Percentiles rank a stretch among this genome's conserved stretches.
Evolutionary conservation across 352 stramenopile genomes (phyloP).

Genomic region (Peronospora farinosa): DNA sequence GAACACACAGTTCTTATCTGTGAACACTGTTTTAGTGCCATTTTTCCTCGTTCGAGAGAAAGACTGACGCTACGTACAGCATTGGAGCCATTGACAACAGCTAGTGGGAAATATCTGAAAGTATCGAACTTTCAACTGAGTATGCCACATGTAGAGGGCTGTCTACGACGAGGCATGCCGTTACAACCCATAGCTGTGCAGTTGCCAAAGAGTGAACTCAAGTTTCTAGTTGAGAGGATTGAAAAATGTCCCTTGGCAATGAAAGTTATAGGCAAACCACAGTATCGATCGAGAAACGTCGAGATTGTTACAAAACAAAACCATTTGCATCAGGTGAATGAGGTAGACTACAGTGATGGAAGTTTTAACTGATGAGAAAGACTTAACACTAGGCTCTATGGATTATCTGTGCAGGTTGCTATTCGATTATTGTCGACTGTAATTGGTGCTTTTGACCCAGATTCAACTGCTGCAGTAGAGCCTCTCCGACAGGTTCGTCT

Average conservation of each 20-base stretch:
- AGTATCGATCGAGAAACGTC: constrained; percentile 54
- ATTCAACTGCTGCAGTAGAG: constrained; percentile 35
- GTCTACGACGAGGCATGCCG: constrained; percentile 76
- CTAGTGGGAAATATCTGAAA: constrained; percentile 57
- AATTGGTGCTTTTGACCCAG: constrained; percentile 51
- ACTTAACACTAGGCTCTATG: background rate
- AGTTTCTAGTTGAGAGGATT: constrained; percentile 80
- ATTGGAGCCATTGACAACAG: constrained; percentile 42
- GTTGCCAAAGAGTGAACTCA: constrained; percentile 80
- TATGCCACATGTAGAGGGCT: constrained; percentile 85
- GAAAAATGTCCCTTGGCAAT: constrained; percentile 56
- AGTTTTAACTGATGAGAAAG: background rate
- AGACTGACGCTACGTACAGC: constrained; percentile 54
- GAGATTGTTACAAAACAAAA: constrained; percentile 62
- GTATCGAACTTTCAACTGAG: constrained; percentile 82
- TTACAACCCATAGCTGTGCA: constrained; percentile 58
- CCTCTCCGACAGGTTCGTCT: constrained; percentile 59
- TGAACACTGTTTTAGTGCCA: constrained; percentile 59
- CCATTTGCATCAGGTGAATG: constrained; percentile 65
- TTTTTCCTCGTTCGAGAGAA: constrained; percentile 71
- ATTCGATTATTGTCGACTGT: constrained; percentile 55
- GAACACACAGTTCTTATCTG: constrained; percentile 69
- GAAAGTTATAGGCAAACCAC: constrained; percentile 46
- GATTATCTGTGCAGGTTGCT: constrained; percentile 41
- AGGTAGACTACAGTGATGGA: background rate